Evolutionary conservation across 495 filamentous ascomycete genomes (phyloP), one percentile per base, ranked within the genome.

Genomic region (Paragyromitra xinjiangensis): DNA sequence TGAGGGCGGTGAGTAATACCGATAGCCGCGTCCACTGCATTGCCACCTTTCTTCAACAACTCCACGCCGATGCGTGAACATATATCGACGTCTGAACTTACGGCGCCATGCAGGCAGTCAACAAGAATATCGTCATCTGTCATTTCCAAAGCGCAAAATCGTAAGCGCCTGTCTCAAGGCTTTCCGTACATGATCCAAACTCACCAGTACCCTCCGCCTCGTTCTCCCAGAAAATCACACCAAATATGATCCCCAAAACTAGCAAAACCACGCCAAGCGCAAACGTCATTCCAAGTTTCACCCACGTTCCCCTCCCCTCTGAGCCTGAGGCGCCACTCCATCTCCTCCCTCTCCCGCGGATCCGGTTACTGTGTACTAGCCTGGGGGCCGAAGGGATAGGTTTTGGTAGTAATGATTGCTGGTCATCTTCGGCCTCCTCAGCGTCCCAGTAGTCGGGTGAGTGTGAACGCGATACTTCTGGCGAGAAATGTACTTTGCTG

Each of bases 1-100:
- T 34, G n/a, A n/a, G 19, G 50, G 61, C 19, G 39, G 16, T 24
- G 34, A 12, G 14, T 29, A 55, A 69, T 78, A 82, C 80, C 80
- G 45, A 82, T 82, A 34, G 71, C 78, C 9, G 81, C 78, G 68
- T 82, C 81, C 14, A 82, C 64, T 2, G 81, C 81, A 59, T 82
- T 82, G 6, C 81, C 81, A 24, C 81, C 81, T 56, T 75, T 69
- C 71, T 77, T 80, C 73, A 82, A 26, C 24, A 82, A 44, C 44
- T 73, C 73, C 6, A 82, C 81, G 1, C 81, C 81, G 62, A 82
- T 82, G 19, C 53, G 58, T 0, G 81, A 83, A 45, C 81, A 82
- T 42, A 70, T 40, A 0, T 73, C 78, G 16, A 82, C 81, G 42
- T 82, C 81, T 16, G 78, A 80, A 24, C 78, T 78, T 19, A 82